Conservation (phyloP, 345 rosid species). For the Ceriops decandra region DNA sequence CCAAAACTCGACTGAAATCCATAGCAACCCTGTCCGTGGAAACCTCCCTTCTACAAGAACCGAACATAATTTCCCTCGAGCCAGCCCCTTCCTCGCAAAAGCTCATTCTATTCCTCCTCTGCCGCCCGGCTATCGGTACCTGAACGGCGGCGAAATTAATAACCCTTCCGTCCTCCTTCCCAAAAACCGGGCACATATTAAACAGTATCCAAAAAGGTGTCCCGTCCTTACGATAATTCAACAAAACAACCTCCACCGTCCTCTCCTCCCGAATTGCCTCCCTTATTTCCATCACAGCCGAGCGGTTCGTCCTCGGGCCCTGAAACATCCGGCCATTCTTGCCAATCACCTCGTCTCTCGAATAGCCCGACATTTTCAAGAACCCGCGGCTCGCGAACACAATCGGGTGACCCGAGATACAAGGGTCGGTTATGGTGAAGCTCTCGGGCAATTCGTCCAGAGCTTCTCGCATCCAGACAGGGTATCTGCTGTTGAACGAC, state of each 20-base stretch:
- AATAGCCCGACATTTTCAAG: slow-evolving; percentile 68
- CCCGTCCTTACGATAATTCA: slow-evolving; percentile 86
- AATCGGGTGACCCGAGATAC: slow-evolving; percentile 77
- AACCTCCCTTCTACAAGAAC: slow-evolving; percentile 83
- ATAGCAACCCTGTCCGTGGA: slow-evolving; percentile 43
- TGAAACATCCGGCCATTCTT: slow-evolving; percentile 76
- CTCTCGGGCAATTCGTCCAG: slow-evolving; percentile 69
- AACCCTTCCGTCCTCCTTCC: slow-evolving; percentile 54
- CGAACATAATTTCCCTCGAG: slow-evolving; percentile 40
- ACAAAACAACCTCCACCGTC: slow-evolving; percentile 45
- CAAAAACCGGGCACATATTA: slow-evolving; percentile 66
- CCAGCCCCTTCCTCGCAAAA: slow-evolving; percentile 39
- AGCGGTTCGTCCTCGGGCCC: slow-evolving; percentile 66
- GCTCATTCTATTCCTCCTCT: slow-evolving; percentile 31
- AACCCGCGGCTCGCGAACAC: slow-evolving; percentile 81
- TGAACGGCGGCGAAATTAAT: slow-evolving; percentile 81
- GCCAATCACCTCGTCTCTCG: slow-evolving; percentile 66
- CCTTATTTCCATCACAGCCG: slow-evolving; percentile 73
- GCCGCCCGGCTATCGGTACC: slow-evolving; percentile 49
- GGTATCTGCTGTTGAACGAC: slow-evolving; percentile 49
- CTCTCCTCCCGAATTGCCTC: slow-evolving; percentile 84
- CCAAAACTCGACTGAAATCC: slow-evolving; percentile 38
- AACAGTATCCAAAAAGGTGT: slow-evolving; percentile 92
- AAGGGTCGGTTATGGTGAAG: slow-evolving; percentile 90
- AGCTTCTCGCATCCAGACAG: slow-evolving; percentile 51